A percentile compares a stretch with the other conserved stretches of the same genome.
These are phyloP conservation scores for Auxenochlorella pyrenoidosa DNA, from an alignment of 139 green algal genomes.

Conservation along the genomic window DNA sequence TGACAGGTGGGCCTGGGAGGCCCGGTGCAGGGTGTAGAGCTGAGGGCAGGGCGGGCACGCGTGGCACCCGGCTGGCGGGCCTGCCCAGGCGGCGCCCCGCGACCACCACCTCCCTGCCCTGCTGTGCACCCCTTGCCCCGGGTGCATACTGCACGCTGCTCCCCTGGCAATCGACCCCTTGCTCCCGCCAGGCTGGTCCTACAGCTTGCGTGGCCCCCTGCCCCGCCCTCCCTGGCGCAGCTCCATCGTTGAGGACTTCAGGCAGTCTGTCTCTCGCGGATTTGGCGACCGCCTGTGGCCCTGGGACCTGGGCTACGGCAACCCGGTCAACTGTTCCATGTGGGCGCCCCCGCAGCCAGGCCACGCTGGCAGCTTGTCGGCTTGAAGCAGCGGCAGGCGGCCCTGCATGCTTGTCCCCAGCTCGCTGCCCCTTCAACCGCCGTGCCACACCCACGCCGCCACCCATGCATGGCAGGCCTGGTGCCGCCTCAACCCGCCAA, in stretches of 20 bases:
- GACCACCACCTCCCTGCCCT: too few species aligned
- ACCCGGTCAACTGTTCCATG: conserved; percentile 28
- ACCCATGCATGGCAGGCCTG: neutral
- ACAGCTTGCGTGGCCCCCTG: neutral
- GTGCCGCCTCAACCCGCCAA: too few species aligned
- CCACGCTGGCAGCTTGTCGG: neutral
- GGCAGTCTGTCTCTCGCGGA: neutral
- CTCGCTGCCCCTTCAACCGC: neutral
- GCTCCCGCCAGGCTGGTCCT: too few species aligned
- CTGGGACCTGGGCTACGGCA: conserved; percentile 21
- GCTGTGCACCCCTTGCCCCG: too few species aligned
- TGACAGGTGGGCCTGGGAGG: neutral
- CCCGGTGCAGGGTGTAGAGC: neutral
- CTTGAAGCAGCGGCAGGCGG: too few species aligned
- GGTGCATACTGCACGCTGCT: too few species aligned
- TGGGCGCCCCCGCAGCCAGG: neutral
- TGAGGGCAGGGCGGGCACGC: too few species aligned
- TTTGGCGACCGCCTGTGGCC: conserved; percentile 28
- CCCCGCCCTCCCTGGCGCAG: neutral
- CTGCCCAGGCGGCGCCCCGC: too few species aligned
- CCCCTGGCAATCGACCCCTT: too few species aligned
- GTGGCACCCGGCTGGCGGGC: too few species aligned
- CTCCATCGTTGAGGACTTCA: neutral
- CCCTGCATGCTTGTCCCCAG: too few species aligned
- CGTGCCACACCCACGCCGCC: too few species aligned